Evolutionary conservation across 192 early-diverging fungal species (phyloP).

Genomic region (Thoreauomyces humboldtii): DNA sequence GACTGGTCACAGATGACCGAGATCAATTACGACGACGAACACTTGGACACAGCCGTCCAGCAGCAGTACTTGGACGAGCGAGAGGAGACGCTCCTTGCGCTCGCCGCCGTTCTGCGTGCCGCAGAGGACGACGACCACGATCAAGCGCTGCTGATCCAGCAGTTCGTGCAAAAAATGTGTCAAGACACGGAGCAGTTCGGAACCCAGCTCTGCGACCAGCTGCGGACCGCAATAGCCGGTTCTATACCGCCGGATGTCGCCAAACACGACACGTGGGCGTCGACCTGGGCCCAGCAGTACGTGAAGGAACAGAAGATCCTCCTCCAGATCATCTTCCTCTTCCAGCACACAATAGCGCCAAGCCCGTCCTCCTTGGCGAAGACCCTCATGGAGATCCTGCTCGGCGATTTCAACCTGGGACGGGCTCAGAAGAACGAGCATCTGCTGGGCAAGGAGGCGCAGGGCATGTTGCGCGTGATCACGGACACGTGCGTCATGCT

Average conservation of each 20-base stretch:
- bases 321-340: conserved; percentile 41
- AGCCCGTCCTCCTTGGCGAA: conserved; percentile 1
- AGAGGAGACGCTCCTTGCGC: conserved; percentile 15
- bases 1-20: conserved; percentile 28
- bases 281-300: conserved; percentile 37
- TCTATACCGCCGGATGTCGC: conserved; percentile 28
- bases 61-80: conserved; percentile 34
- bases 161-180: conserved; percentile 13
- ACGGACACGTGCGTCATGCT: conserved; percentile 36
- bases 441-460: conserved; percentile 33
- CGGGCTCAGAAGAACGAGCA: conserved; percentile 35
- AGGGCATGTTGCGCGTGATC: conserved; percentile 18
- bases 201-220: conserved; percentile 23
- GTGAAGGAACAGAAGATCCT: conserved; percentile 39
- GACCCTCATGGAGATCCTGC: neutral
- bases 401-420: conserved; percentile 31
- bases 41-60: conserved; percentile 15
- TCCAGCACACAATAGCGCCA: conserved; percentile 30
- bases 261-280: conserved; percentile 16
- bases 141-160: conserved; percentile 3
- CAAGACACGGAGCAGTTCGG: neutral
- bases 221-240: conserved; percentile 7
- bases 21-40: conserved; percentile 30
- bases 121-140: conserved; percentile 24
- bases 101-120: conserved; percentile 32